phyloP scores from a whole-genome alignment of 1,284 basidiomycete genomes.

The Earliella scabrosa region DNA sequence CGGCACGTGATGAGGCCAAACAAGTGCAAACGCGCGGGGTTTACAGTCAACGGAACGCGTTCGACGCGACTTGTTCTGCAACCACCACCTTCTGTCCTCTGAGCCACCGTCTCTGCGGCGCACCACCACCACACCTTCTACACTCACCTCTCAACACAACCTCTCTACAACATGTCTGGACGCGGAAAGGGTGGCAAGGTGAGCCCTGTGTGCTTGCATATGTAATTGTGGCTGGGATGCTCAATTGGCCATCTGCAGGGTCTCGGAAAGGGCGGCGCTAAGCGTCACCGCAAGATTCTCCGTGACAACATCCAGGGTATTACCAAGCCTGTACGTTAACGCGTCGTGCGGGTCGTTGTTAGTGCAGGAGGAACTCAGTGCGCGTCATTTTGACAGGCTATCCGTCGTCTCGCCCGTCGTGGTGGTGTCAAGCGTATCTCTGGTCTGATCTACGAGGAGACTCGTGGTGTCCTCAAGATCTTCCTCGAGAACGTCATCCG shows the following conservation, averaged over 20 bases:
- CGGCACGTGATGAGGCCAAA: slow-evolving; percentile 27
- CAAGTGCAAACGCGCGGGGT: slow-evolving; percentile 26
- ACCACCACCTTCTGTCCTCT: slow-evolving; percentile 18
- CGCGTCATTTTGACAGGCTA: slow-evolving; percentile 78
- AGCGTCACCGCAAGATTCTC: slow-evolving; percentile 88
- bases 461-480: slow-evolving; percentile 93
- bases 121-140: slow-evolving; percentile 6
- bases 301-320: slow-evolving; percentile 90
- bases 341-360: too few species aligned
- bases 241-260: slow-evolving; percentile 25
- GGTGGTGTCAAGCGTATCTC: slow-evolving; percentile 97
- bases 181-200: slow-evolving; percentile 77
- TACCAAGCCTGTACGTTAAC: slow-evolving; percentile 60
- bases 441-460: slow-evolving; percentile 93
- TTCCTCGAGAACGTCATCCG: slow-evolving; percentile 85
- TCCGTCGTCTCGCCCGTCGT: slow-evolving; percentile 93
- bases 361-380: too few species aligned
- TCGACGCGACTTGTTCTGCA: slow-evolving; percentile 25
- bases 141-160: slow-evolving; percentile 6
- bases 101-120: slow-evolving; percentile 16
- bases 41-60: slow-evolving; percentile 27
- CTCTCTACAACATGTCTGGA: slow-evolving; percentile 63
- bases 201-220: background rate
- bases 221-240: background rate
- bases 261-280: slow-evolving; percentile 72